Conservation (phyloP, 768 basidiomycete genomes). For the Kwoniella dejecticola region DNA sequence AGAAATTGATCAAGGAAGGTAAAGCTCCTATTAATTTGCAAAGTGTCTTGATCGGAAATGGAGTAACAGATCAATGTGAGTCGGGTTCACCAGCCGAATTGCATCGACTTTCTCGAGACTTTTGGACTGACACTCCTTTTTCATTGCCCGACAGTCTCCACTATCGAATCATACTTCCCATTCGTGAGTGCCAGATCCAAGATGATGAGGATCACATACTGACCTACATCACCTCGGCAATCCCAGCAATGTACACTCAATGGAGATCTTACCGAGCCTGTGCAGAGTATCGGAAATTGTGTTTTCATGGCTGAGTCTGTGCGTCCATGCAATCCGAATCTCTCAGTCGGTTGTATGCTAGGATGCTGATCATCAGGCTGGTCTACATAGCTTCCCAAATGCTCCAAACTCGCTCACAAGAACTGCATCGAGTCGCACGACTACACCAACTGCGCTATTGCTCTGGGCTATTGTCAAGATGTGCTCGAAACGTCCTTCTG, state of each 20-base stretch:
- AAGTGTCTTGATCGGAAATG: constrained; percentile 70
- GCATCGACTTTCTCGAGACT: background rate
- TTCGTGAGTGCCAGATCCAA: constrained; percentile 29
- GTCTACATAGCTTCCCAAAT: constrained; percentile 64
- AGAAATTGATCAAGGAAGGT: constrained; percentile 60
- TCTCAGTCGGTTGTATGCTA: background rate
- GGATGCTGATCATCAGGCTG: background rate
- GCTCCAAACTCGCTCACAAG: constrained; percentile 63
- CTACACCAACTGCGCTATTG: constrained; percentile 67
- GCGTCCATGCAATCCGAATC: constrained; percentile 16
- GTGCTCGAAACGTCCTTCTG: constrained; percentile 61
- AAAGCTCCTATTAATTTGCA: constrained; percentile 66
- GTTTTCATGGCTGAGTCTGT: constrained; percentile 51
- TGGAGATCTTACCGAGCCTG: constrained; percentile 37
- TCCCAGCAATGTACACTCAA: constrained; percentile 47
- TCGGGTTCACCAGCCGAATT: background rate
- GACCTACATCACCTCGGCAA: background rate
- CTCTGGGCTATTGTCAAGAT: constrained; percentile 66
- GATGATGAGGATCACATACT: too few species aligned
- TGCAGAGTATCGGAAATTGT: constrained; percentile 44
- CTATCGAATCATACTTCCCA: constrained; percentile 46
- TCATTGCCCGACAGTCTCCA: constrained; percentile 17
- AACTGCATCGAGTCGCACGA: constrained; percentile 71
- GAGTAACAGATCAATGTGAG: constrained; percentile 55
- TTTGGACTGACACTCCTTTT: too few species aligned